Percentiles rank a stretch among this genome's conserved stretches.
Conservation (phyloP, 192 early-diverging fungal species). For the Coemansia sp. region DNA sequence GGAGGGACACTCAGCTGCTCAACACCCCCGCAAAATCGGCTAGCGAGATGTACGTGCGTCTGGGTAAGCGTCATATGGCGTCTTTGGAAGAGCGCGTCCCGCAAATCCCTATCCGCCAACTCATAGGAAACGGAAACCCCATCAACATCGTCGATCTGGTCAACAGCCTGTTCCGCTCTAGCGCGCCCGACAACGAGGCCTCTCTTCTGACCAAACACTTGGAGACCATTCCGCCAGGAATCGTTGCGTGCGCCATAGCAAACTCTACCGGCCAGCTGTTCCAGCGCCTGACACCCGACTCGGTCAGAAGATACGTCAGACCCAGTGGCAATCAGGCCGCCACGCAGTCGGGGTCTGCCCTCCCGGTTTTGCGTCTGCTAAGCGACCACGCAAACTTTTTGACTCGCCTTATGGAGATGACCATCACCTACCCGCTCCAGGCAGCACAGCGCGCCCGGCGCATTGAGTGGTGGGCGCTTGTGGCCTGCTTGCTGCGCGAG, state of each 20-base stretch:
- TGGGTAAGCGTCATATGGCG: conserved; percentile 30
- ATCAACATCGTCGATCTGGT: conserved; percentile 34
- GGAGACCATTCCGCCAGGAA: conserved; percentile 46
- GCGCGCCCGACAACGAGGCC: conserved; percentile 24
- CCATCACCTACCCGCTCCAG: conserved; percentile 35
- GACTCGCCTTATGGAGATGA: conserved; percentile 39
- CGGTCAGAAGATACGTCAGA: conserved; percentile 25
- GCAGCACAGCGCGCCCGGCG: conserved; percentile 35
- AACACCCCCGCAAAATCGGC: conserved; percentile 17
- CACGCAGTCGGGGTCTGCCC: background rate
- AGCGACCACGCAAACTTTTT: conserved; percentile 53
- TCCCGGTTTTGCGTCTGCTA: conserved; percentile 29
- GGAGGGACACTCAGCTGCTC: conserved; percentile 9
- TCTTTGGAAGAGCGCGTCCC: conserved; percentile 45
- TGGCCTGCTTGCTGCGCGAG: conserved; percentile 40
- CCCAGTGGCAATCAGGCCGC: conserved; percentile 2
- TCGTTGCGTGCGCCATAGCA: conserved; percentile 45
- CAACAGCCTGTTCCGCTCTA: conserved; percentile 37
- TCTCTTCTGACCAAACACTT: conserved; percentile 25
- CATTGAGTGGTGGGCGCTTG: conserved; percentile 50
- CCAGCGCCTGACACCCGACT: conserved; percentile 28
- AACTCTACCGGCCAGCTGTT: conserved; percentile 48
- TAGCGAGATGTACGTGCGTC: conserved; percentile 35
- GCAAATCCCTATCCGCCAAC: conserved; percentile 26
- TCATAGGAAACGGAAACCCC: conserved; percentile 14